These are phyloP conservation scores for Nematocida homosporus DNA, from an alignment of 371 early-diverging fungal species.

Conservation along the genomic window DNA sequence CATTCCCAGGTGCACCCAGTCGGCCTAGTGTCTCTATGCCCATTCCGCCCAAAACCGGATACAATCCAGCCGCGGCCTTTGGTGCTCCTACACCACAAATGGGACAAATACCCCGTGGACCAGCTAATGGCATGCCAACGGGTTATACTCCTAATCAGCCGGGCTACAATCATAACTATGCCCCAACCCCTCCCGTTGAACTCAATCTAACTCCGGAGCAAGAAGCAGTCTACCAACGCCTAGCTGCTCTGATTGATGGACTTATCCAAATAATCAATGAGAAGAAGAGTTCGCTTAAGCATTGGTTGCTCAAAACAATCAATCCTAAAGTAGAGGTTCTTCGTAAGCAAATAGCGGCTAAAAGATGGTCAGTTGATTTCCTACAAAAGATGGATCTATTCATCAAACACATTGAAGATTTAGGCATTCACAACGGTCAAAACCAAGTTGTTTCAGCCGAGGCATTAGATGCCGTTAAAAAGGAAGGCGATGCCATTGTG, in stretches of 20 bases:
- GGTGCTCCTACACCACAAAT: neutral
- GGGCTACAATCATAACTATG: too few relatives aligned
- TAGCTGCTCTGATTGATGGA: conserved; percentile 5
- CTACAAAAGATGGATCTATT: conserved; percentile 21
- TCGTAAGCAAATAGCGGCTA: conserved; percentile 17
- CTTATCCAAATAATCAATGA: conserved; percentile 27
- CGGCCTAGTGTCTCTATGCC: too few relatives aligned
- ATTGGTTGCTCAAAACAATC: conserved; percentile 53
- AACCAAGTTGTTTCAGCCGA: conserved; percentile 1
- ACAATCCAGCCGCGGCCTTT: too few relatives aligned
- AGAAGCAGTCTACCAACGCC: conserved; percentile 3
- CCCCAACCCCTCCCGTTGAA: neutral
- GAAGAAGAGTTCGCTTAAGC: conserved; percentile 47
- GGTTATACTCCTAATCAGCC: too few relatives aligned
- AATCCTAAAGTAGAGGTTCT: conserved; percentile 40
- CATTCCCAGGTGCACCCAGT: too few relatives aligned
- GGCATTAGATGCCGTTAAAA: conserved; percentile 27
- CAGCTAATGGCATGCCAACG: too few relatives aligned
- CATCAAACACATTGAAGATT: conserved; percentile 15
- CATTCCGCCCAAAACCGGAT: too few relatives aligned
- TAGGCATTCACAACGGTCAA: neutral
- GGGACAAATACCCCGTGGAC: too few relatives aligned
- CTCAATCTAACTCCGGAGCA: conserved; percentile 37
- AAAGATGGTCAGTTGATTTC: conserved; percentile 42
- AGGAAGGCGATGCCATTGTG: conserved; percentile 39